Conservation (phyloP, 2,329 filamentous ascomycete genomes). For the Pseudomassariella vexata region DNA sequence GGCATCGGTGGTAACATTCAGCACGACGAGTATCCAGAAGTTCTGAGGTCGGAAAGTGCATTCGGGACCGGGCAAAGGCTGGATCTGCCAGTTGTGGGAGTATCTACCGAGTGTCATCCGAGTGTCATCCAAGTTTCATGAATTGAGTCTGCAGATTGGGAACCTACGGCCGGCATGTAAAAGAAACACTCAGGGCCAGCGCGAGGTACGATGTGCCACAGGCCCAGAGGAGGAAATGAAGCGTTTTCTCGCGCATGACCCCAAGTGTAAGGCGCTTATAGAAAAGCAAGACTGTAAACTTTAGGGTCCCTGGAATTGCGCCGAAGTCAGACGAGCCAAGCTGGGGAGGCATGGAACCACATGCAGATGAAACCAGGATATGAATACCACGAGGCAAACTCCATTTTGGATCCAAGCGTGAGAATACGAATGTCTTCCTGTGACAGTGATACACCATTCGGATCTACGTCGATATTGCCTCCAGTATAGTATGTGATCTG, state of each 20-base stretch:
- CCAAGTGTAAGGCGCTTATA: conserved; percentile 18
- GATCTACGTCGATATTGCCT: conserved; percentile 15
- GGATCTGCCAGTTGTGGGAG: conserved; percentile 18
- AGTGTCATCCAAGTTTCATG: neutral
- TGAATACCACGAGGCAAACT: conserved; percentile 18
- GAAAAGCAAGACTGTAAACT: conserved; percentile 20
- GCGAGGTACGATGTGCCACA: conserved; percentile 12
- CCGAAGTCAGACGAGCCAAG: neutral
- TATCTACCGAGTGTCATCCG: neutral
- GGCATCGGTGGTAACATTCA: conserved; percentile 19
- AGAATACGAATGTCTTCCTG: conserved; percentile 15
- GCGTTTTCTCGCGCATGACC: conserved; percentile 8
- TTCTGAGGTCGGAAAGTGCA: conserved; percentile 14
- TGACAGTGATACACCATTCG: conserved; percentile 10
- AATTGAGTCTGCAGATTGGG: neutral
- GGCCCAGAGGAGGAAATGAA: conserved; percentile 13
- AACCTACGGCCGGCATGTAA: conserved; percentile 13
- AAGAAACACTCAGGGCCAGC: conserved; percentile 10
- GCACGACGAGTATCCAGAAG: conserved; percentile 14
- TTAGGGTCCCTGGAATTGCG: conserved; percentile 14
- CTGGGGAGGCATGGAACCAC: neutral
- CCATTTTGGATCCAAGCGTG: conserved; percentile 15
- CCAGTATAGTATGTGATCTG: conserved; percentile 19
- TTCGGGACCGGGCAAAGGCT: conserved; percentile 12
- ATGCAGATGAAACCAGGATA: conserved; percentile 20